Conservation (phyloP, 768 basidiomycete genomes). For the Xerocomellus chrysenteron region DNA sequence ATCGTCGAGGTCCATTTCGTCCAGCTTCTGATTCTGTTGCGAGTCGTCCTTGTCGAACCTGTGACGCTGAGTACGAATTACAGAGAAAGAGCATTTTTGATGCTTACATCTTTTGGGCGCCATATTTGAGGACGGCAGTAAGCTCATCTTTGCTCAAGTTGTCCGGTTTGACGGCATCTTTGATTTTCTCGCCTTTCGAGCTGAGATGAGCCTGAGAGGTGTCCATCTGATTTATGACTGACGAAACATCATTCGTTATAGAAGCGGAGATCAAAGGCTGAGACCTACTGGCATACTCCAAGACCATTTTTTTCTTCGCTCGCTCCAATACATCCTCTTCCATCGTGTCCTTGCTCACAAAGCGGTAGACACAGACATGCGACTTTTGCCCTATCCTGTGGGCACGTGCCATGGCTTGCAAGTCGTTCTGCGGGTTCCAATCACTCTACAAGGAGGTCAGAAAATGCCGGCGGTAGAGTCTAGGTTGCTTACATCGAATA, state of each 20-base stretch:
- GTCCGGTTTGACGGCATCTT: conserved; percentile 73
- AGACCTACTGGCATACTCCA: conserved; percentile 96
- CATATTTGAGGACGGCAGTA: conserved; percentile 96
- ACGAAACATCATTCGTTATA: conserved; percentile 8
- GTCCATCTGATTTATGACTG: conserved; percentile 99
- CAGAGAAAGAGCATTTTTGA: conserved; percentile 2
- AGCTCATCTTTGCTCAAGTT: conserved; percentile 95
- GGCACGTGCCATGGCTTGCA: conserved; percentile 99
- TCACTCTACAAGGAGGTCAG: conserved; percentile 63
- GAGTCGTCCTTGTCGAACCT: conserved; percentile 98
- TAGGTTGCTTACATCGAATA: conserved; percentile 80
- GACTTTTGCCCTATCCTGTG: conserved; percentile 99
- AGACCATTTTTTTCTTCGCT: conserved; percentile 99
- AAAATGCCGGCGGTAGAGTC: neutral
- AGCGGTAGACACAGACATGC: conserved; percentile 97
- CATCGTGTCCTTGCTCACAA: conserved; percentile 99
- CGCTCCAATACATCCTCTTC: conserved; percentile 98
- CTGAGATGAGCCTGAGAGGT: conserved; percentile 96
- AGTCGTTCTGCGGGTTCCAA: conserved; percentile 98
- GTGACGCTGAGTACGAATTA: conserved; percentile 11
- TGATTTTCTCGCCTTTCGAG: conserved; percentile 64
- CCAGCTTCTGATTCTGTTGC: conserved; percentile 91
- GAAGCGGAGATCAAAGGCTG: conserved; percentile 13
- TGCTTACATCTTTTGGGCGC: conserved; percentile 92
- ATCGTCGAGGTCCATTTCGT: conserved; percentile 99